A percentile compares a stretch with the other conserved stretches of the same genome.
Evolutionary conservation across 306 rosid species (phyloP).

Genomic region (Abrus precatorius): DNA sequence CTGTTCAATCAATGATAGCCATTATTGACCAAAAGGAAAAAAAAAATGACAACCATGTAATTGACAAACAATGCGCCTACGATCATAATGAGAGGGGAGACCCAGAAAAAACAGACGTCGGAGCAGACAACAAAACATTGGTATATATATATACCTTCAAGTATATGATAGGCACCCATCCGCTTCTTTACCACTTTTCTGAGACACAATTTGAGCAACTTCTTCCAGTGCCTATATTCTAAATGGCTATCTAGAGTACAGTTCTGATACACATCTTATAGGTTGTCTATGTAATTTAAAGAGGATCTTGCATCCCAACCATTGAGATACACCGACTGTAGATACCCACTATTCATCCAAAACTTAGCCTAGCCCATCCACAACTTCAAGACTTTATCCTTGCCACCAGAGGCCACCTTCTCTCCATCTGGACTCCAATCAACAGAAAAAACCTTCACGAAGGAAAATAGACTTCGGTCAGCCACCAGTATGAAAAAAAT

Average conservation of each 20-base stretch:
- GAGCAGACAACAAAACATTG: background rate
- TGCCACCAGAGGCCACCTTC: slow-evolving; percentile 98
- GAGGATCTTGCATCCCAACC: slow-evolving; percentile 6
- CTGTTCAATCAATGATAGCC: background rate
- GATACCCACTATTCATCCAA: slow-evolving; percentile 10
- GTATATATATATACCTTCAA: background rate
- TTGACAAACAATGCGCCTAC: background rate
- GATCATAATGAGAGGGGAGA: background rate
- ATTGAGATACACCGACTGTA: slow-evolving; percentile 3
- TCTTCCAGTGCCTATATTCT: slow-evolving; percentile 1
- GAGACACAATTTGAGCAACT: slow-evolving; percentile 36
- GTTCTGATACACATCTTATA: background rate
- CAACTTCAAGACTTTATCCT: slow-evolving; percentile 90
- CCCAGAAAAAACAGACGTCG: background rate
- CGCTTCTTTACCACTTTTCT: slow-evolving; percentile 38
- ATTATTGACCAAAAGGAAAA: background rate
- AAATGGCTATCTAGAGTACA: background rate
- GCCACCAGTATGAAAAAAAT: background rate
- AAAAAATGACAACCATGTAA: background rate
- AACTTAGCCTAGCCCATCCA: slow-evolving; percentile 85
- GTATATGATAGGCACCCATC: background rate
- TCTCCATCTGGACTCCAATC: slow-evolving; percentile 99
- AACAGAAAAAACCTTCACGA: slow-evolving; percentile 80
- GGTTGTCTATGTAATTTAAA: slow-evolving; percentile 29
- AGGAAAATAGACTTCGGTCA: slow-evolving; percentile 25